These are phyloP conservation scores for Nakazawaea sp. DNA, from an alignment of 805 yeast genomes.

Conservation along the genomic window DNA sequence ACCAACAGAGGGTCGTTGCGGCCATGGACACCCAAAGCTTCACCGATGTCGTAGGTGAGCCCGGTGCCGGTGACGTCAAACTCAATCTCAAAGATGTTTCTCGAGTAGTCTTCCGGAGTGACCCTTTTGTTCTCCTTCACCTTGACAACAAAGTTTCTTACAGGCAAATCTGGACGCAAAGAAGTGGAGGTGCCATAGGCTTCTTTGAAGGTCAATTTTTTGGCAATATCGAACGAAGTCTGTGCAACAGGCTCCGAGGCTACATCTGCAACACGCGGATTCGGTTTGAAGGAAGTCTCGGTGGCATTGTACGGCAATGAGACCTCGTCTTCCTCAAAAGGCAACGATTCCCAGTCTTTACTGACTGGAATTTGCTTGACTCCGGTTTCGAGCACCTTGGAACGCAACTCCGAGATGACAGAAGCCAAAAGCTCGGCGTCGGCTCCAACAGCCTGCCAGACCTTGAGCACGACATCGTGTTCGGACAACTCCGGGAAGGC, in stretches of 20 bases:
- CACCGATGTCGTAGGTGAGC: constrained; percentile 87
- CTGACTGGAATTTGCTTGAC: constrained; percentile 29
- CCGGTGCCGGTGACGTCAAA: constrained; percentile 90
- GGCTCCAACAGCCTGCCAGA: constrained; percentile 74
- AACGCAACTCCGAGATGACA: constrained; percentile 59
- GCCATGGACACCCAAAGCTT: constrained; percentile 94
- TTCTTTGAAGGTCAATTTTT: constrained; percentile 74
- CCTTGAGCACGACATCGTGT: constrained; percentile 65
- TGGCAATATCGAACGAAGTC: constrained; percentile 43
- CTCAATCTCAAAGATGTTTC: constrained; percentile 95
- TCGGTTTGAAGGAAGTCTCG: constrained; percentile 63
- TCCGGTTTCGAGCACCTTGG: constrained; percentile 43
- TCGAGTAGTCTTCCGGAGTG: constrained; percentile 82
- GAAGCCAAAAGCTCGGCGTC: constrained; percentile 76
- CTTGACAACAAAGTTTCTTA: constrained; percentile 76
- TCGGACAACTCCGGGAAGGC: constrained; percentile 52
- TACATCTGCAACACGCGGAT: constrained; percentile 45
- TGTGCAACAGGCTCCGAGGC: constrained; percentile 32
- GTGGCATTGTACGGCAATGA: constrained; percentile 42
- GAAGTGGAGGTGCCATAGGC: constrained; percentile 53
- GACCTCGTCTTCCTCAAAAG: constrained; percentile 15
- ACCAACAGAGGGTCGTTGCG: constrained; percentile 67
- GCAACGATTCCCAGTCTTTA: constrained; percentile 22
- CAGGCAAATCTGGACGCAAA: constrained; percentile 87
- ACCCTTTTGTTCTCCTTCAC: constrained; percentile 89